These are phyloP conservation scores for Septoria petroselini DNA, from an alignment of 2,329 filamentous ascomycete species.

Conservation along the genomic window DNA sequence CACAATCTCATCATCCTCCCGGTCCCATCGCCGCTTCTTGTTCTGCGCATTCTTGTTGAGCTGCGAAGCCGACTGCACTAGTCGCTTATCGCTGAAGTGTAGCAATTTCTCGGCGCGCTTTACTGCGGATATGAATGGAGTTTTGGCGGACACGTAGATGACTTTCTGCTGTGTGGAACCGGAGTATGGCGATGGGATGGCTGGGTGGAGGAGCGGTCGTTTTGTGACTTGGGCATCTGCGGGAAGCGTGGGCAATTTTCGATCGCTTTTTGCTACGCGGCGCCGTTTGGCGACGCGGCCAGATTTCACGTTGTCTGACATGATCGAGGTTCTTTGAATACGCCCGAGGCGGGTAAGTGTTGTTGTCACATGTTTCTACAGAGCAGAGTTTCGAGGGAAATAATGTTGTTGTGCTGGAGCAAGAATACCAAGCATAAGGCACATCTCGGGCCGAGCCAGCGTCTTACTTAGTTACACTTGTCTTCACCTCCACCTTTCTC, in stretches of 20 bases:
- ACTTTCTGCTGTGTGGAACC: conserved; percentile 51
- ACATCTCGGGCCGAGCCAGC: too few relatives aligned
- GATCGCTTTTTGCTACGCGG: neutral
- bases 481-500: too few relatives aligned
- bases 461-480: too few relatives aligned
- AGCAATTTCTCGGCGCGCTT: conserved; percentile 65
- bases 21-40: conserved; percentile 17
- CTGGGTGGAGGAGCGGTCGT: conserved; percentile 57
- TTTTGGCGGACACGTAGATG: conserved; percentile 63
- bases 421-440: too few relatives aligned
- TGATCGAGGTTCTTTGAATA: neutral
- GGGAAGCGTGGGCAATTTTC: conserved; percentile 13
- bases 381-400: too few relatives aligned
- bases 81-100: conserved; percentile 53
- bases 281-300: conserved; percentile 5
- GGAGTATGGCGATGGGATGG: conserved; percentile 54
- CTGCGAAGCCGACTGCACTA: conserved; percentile 42
- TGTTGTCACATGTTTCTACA: too few relatives aligned
- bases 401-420: too few relatives aligned
- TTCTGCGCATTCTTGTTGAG: conserved; percentile 32
- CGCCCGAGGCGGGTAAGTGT: too few relatives aligned
- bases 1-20: conserved; percentile 30
- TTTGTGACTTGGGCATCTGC: conserved; percentile 45
- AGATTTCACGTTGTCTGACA: conserved; percentile 3
- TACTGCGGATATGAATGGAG: conserved; percentile 66